Evolutionary conservation across 1,139 yeast species (phyloP), one percentile per base, ranked within the genome.

Genomic region (Taphrina flavorubra): DNA sequence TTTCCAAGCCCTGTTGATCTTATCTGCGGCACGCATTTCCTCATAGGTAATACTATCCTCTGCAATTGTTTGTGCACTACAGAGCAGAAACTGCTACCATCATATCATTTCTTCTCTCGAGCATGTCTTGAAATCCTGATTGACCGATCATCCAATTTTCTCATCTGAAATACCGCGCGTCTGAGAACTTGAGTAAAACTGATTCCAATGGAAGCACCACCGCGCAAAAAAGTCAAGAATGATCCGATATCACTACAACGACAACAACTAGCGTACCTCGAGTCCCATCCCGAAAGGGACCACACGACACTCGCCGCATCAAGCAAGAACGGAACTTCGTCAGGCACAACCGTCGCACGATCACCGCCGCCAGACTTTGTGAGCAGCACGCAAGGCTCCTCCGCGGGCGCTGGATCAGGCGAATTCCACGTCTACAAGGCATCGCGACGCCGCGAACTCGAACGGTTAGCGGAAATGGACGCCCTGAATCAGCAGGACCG

Each of bases 361-460:
- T 39, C 61, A 39, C 49, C 61, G 7, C 72, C 74, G 57, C 71
- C 74, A 13, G 76, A 72, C 18, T 57, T 73, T 20, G 72, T 73
- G 31, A 73, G 68, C 31, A 72, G 71, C 55, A 72, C 74, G 40
- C 75, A 73, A 59, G 78, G 81, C 1, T 77, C 80, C 1, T 74
- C 77, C 60, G 76, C 81, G 1, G 81, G 79, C n/a, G 79, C 80
- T 0, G 79, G 80, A 6, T 77, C 81, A 0, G 81, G 81, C 10
- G 80, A 79, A 62, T 79, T 79, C 68, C 81, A 79, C 70, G 75
- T 77, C 31, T 78, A 77, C 73, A 79, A 79, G 71, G 74, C 76
- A 39, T 74, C 77, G 18, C 72, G 79, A 64, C 74, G 80, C 36
- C 72, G 76, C 65, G 79, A 78, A 68, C 69, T 72, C 46, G 79